phyloP scores from a whole-genome alignment of 768 basidiomycete genomes.

The Suillus variegatus region DNA sequence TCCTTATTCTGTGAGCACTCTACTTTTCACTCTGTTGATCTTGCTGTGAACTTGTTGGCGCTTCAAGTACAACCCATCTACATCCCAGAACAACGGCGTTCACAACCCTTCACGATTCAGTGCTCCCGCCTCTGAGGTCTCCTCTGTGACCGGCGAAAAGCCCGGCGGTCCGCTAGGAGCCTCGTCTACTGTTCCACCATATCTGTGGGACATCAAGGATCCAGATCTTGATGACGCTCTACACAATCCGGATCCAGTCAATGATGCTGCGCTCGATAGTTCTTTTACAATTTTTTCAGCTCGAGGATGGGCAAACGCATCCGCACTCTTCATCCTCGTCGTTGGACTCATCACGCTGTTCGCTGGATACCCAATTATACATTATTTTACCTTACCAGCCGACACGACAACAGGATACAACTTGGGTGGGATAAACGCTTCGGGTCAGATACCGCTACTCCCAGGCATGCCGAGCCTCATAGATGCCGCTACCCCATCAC shows the following conservation, averaged over 20 bases:
- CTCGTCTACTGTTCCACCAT: slow-evolving; percentile 68
- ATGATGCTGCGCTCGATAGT: slow-evolving; percentile 59
- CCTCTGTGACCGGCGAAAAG: slow-evolving; percentile 38
- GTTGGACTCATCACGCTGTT: slow-evolving; percentile 76
- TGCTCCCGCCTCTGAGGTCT: slow-evolving; percentile 48
- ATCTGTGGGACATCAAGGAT: slow-evolving; percentile 76
- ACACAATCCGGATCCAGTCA: slow-evolving; percentile 83
- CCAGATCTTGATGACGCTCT: slow-evolving; percentile 89
- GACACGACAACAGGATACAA: slow-evolving; percentile 60
- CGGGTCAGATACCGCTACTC: slow-evolving; percentile 85
- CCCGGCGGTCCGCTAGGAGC: slow-evolving; percentile 34
- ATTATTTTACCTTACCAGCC: slow-evolving; percentile 42
- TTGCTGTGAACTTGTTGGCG: slow-evolving; percentile 6
- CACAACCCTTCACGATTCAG: slow-evolving; percentile 60
- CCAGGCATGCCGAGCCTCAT: slow-evolving; percentile 68
- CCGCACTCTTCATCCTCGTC: slow-evolving; percentile 69
- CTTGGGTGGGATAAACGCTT: slow-evolving; percentile 78
- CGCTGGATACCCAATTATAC: slow-evolving; percentile 85
- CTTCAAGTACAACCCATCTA: slow-evolving; percentile 56
- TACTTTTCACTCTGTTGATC: slow-evolving; percentile 3
- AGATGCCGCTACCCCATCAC: slow-evolving; percentile 72
- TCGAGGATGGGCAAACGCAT: slow-evolving; percentile 83
- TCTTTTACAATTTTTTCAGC: slow-evolving; percentile 75
- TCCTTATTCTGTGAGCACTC: slow-evolving; percentile 73
- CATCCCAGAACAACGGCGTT: slow-evolving; percentile 41